These are phyloP conservation scores for Neoarthrinium moseri DNA, from an alignment of 2,329 filamentous ascomycete species.

Conservation along the genomic window DNA sequence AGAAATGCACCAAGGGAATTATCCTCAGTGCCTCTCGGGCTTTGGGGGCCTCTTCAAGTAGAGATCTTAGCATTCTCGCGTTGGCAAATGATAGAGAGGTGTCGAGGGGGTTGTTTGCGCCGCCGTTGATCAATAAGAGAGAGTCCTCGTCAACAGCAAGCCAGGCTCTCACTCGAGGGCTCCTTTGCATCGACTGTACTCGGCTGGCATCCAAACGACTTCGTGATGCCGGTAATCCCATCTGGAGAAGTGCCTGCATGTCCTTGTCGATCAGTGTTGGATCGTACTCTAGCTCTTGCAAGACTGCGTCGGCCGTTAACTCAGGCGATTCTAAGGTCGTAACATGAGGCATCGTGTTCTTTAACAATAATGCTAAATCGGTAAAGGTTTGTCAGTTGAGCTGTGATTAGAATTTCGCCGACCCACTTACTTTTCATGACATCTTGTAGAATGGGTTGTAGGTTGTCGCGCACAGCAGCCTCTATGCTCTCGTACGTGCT, in stretches of 20 bases:
- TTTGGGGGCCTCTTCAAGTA: not conserved
- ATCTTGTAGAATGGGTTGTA: not conserved
- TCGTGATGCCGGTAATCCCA: not conserved
- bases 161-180: constrained; percentile 5
- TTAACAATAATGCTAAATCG: too few species aligned
- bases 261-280: constrained; percentile 2
- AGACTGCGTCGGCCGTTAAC: not conserved
- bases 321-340: not conserved
- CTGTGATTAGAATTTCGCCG: too few species aligned
- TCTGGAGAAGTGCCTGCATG: not conserved
- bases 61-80: not conserved
- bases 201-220: not conserved
- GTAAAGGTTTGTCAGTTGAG: not conserved
- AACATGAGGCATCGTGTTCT: too few species aligned
- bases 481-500: not conserved
- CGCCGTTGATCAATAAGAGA: constrained; percentile 9
- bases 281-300: constrained; percentile 7
- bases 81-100: not conserved
- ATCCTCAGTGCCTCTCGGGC: not conserved
- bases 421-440: not conserved
- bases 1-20: constrained; percentile 8
- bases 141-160: constrained; percentile 5
- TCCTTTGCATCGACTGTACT: constrained; percentile 2
- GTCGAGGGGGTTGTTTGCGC: not conserved
- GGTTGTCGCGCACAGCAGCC: not conserved